Conservation (phyloP, 2,329 filamentous ascomycete species). For the Nemania sp. region DNA sequence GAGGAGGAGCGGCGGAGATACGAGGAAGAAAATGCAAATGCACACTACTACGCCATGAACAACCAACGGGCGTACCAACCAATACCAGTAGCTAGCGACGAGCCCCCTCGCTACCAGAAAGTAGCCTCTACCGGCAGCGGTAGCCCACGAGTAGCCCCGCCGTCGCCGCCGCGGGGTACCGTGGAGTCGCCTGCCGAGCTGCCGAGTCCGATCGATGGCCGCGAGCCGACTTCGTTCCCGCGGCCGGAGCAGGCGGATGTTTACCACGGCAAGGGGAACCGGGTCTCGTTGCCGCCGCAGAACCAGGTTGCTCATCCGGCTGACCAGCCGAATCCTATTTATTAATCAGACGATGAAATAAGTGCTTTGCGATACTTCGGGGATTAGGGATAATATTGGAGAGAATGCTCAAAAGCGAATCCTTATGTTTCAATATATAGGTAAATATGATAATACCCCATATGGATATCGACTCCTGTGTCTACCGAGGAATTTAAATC, state of each 20-base stretch:
- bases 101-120: constrained; percentile 17
- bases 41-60: not conserved
- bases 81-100: not conserved
- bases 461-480: too few relatives aligned
- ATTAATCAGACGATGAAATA: too few relatives aligned
- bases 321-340: constrained; percentile 22
- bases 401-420: too few relatives aligned
- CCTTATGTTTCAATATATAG: too few relatives aligned
- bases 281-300: not conserved
- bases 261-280: not conserved
- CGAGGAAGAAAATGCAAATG: not conserved
- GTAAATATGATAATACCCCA: too few relatives aligned
- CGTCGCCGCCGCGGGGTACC: not conserved
- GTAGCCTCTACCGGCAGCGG: too few relatives aligned
- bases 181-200: constrained; percentile 23
- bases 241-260: not conserved
- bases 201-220: constrained; percentile 29
- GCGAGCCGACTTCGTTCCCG: constrained; percentile 20
- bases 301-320: constrained; percentile 15
- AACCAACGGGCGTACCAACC: constrained; percentile 11
- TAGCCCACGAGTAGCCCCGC: not conserved
- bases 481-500: too few relatives aligned
- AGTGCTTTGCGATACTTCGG: not conserved
- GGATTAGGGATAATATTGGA: too few relatives aligned
- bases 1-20: not conserved